Base-by-base conservation (phyloP, 148 eudicot genomes). In the Nepenthes mirabilis region DNA sequence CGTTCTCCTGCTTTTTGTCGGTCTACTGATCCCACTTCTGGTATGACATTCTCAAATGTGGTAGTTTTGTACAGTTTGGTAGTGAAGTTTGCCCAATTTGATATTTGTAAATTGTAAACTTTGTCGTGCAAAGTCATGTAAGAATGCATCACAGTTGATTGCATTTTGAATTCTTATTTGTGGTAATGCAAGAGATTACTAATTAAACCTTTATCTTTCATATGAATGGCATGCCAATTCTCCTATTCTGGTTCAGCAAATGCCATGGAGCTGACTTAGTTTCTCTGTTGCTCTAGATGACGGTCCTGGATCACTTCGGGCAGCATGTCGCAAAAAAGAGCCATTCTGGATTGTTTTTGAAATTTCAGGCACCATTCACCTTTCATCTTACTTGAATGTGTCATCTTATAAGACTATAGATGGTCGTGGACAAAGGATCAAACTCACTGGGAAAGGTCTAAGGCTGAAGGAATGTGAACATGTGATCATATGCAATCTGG, bases 241-340 rank as follows among this genome's bases (percentile, higher is more conserved):
- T 11, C 33, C 1, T 64, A 35, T 34, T 43, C 59, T 1, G n/a
- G n/a, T 37, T 43, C 60, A 1, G 33, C 12, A 35, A 8, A 2
- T 51, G 23, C 47, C 3, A 1, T 43, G 53, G 10, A 47, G 11
- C 9, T 54, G 55, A 61, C 14, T 2, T 12, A 5, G 51, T 4
- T 52, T 62, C 14, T 14, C 10, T 59, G 23, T 58, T 74, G 59
- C 47, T 71, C 14, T 58, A 88, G 96, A 93, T 66, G 99, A 89
- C 59, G 99, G 99, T 1, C 97, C 95, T 14, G 99, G 97, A 60
- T 93, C 99, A 47, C 95, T 93, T 40, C 80, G 95, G 34, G 85
- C 71, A 51, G 99, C 83, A 2, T 89, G 99, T 68, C 87, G 97
- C 5, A 81, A 61, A 60, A 82, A 82, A 79, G 91, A 84, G 36